phyloP scores from a whole-genome alignment of 768 basidiomycete genomes.

The Grammothele lineata region DNA sequence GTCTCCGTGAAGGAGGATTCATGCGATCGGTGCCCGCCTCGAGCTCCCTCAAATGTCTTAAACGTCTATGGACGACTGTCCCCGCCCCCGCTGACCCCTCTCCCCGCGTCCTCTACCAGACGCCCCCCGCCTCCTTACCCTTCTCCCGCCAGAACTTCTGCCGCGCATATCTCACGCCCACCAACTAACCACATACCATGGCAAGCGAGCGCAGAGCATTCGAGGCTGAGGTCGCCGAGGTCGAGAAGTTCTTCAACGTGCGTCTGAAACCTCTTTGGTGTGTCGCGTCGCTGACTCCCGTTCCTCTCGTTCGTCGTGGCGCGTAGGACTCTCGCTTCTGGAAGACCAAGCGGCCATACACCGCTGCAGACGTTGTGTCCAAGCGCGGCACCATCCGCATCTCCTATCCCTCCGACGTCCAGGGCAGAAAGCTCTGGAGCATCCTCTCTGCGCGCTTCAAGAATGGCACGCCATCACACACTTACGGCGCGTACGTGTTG shows the following conservation, averaged over 20 bases:
- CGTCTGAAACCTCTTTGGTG: slow-evolving; percentile 13
- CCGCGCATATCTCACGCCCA: slow-evolving; percentile 1
- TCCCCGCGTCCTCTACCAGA: slow-evolving; percentile 11
- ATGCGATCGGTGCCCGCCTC: slow-evolving; percentile 17
- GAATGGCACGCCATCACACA: slow-evolving; percentile 81
- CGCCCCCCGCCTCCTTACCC: slow-evolving; percentile 13
- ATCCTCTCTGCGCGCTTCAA: slow-evolving; percentile 74
- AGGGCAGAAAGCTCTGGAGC: slow-evolving; percentile 83
- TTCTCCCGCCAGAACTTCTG: slow-evolving; percentile 8
- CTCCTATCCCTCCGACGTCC: slow-evolving; percentile 79
- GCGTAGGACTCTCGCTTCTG: slow-evolving; percentile 79
- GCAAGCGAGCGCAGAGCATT: slow-evolving; percentile 66
- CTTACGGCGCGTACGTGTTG: slow-evolving; percentile 91
- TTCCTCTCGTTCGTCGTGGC: slow-evolving; percentile 1
- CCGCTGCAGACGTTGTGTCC: slow-evolving; percentile 87
- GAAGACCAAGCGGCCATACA: slow-evolving; percentile 86
- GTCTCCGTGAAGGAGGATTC: neutral
- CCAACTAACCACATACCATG: slow-evolving; percentile 35
- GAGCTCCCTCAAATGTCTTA: slow-evolving; percentile 10
- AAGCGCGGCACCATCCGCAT: slow-evolving; percentile 88
- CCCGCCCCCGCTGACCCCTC: neutral
- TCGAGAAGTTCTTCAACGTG: slow-evolving; percentile 94
- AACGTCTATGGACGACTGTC: too few species aligned
- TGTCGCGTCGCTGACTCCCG: neutral
- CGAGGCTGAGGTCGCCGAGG: slow-evolving; percentile 74